Percentiles rank a stretch among this genome's conserved stretches.
These are phyloP conservation scores for Pseudomonodictys pantanalensis DNA, from an alignment of 495 filamentous ascomycete species.

Conservation along the genomic window DNA sequence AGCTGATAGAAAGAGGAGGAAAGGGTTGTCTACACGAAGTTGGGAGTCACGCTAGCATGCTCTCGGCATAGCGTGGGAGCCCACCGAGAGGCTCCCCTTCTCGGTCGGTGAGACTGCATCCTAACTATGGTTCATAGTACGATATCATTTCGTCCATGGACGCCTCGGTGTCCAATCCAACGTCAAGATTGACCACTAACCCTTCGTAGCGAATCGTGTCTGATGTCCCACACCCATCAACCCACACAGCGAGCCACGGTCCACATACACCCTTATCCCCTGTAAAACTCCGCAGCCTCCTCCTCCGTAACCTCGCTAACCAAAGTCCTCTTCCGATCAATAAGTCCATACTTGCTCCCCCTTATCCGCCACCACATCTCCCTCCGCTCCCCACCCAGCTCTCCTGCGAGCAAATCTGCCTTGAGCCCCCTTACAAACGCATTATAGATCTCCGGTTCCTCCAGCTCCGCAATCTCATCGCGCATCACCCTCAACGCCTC, in stretches of 20 bases:
- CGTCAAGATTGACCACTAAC: no score
- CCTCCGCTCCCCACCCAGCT: constrained; percentile 75
- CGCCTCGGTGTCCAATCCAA: no score
- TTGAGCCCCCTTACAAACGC: constrained; percentile 70
- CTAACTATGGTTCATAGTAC: no score
- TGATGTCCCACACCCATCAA: not conserved
- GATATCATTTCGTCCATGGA: no score
- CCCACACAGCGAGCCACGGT: not conserved
- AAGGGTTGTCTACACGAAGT: no score
- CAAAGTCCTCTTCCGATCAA: constrained; percentile 61
- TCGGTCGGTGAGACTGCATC: no score
- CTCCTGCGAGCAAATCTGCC: constrained; percentile 61
- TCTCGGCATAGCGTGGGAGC: no score
- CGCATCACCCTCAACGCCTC: constrained; percentile 77
- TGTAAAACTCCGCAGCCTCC: constrained; percentile 55
- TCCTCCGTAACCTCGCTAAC: constrained; percentile 62
- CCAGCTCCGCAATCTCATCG: constrained; percentile 70
- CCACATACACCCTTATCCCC: not conserved
- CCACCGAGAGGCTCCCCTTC: no score
- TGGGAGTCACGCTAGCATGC: no score
- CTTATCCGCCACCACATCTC: constrained; percentile 81
- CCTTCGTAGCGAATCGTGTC: no score
- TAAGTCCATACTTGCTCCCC: constrained; percentile 65
- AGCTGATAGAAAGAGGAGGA: no score
- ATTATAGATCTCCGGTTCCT: constrained; percentile 77